phyloP scores from a whole-genome alignment of 2,329 filamentous ascomycete species.

The Gnomoniopsis sp. region DNA sequence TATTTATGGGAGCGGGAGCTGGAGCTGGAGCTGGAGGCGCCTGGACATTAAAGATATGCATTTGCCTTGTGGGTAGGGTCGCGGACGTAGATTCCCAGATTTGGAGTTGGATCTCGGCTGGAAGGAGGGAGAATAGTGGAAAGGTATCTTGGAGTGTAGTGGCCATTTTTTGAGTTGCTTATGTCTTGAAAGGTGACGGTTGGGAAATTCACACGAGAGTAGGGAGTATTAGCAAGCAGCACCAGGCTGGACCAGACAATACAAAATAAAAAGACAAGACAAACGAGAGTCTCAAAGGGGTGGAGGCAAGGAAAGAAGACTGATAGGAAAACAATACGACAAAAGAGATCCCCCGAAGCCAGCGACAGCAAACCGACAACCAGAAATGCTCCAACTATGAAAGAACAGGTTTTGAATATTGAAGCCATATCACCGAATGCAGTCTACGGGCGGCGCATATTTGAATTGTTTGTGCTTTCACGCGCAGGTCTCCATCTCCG shows the following conservation, averaged over 20 bases:
- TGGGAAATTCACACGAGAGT: too few relatives aligned
- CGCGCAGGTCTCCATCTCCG: neutral
- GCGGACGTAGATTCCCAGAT: conserved; percentile 21
- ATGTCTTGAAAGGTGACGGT: neutral
- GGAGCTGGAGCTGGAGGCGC: conserved; percentile 6
- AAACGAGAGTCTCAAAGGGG: neutral
- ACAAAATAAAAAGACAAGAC: neutral
- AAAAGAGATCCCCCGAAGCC: neutral
- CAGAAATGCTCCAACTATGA: too few relatives aligned
- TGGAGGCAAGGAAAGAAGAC: too few relatives aligned
- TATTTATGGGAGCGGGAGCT: neutral
- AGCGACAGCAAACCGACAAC: neutral
- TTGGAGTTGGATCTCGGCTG: conserved; percentile 22
- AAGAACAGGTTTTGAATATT: too few relatives aligned
- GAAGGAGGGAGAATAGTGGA: conserved; percentile 19
- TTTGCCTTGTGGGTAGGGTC: conserved; percentile 21
- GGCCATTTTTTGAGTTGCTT: neutral
- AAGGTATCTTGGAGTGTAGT: conserved; percentile 14
- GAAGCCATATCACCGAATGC: too few relatives aligned
- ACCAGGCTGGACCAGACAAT: neutral
- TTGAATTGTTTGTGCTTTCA: neutral
- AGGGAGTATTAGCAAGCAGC: neutral
- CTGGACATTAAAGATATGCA: conserved; percentile 23
- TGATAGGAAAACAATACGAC: neutral
- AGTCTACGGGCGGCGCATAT: too few relatives aligned